Evolutionary conservation across 2,329 filamentous ascomycete species (phyloP).

Genomic region (Diaporthe citriasiana): DNA sequence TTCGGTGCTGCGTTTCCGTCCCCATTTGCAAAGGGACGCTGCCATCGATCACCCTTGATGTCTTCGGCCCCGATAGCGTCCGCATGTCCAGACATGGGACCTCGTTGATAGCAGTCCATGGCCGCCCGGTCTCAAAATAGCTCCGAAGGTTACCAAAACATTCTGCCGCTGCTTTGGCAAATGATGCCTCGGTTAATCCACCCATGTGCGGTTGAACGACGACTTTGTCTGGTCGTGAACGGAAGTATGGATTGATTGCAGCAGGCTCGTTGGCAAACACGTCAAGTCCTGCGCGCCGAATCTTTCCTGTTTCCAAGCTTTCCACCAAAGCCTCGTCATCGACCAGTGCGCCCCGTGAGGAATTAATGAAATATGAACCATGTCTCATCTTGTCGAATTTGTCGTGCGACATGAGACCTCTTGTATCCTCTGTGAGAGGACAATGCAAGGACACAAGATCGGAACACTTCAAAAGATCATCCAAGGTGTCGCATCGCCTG

Average conservation of each 20-base stretch:
- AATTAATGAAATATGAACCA: constrained; percentile 65
- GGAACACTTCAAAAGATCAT: constrained; percentile 64
- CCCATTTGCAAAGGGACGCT: background rate
- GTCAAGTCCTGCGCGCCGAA: constrained; percentile 65
- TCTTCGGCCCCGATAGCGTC: too few relatives aligned
- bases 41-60: background rate
- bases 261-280: constrained; percentile 56
- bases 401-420: constrained; percentile 62
- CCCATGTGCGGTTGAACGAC: constrained; percentile 32
- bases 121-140: constrained; percentile 27
- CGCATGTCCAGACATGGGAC: background rate
- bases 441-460: constrained; percentile 67
- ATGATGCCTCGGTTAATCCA: constrained; percentile 18
- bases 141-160: constrained; percentile 28
- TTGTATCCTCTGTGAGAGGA: constrained; percentile 61
- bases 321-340: constrained; percentile 64
- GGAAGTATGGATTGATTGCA: constrained; percentile 15
- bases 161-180: constrained; percentile 14
- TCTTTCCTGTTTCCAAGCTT: constrained; percentile 58
- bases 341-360: constrained; percentile 61
- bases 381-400: constrained; percentile 65
- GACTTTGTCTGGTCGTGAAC: constrained; percentile 26
- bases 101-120: constrained; percentile 20
- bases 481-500: constrained; percentile 59
- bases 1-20: background rate